Base-by-base conservation (phyloP, 805 yeast species). In the Candida nonsorbophila region DNA sequence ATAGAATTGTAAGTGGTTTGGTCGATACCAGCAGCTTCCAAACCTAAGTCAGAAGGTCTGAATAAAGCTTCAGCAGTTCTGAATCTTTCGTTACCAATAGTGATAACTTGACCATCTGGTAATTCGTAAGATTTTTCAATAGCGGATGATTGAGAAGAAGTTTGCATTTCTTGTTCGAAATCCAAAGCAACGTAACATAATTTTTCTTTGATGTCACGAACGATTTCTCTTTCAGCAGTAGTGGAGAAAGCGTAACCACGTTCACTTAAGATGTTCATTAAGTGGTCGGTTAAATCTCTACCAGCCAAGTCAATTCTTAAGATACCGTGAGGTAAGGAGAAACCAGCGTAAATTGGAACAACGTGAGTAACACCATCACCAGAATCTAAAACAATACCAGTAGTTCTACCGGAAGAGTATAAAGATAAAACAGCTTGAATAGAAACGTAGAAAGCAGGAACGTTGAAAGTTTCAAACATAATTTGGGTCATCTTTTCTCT, bases 341-440 rank as follows among this genome's bases (percentile, higher is more conserved):
- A 92, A 76, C 98, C 98, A 52, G 96, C 95, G 73, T 92, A 92
- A 64, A 92, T 90, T 70, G 98, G 98, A 47, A 92, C 98, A 70
- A 90, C 96, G 94, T 90, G 97, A 58, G 97, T 88, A 55, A 92
- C 97, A 85, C 98, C 98, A 65, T 90, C 98, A 81, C 98, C 98
- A 46, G 97, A 88, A 76, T 90, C 98, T 66, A 92, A 79, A 47
- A 92, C 98, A 58, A 90, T 88, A 86, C 98, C 98, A 49, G 98
- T 92, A 55, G 97, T 94, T 84, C 97, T 90, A 77, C 98, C 98
- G 45, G 97, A 88, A 34, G 98, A 87, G 77, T 92, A 92, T 62
- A 92, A 77, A 36, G 98, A 92, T 62, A 92, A 79, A 39, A 90
- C 97, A 55, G 98, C 97, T 75, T 90, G 98, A 63, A 92, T 90